Evolutionary conservation across 768 basidiomycete species (phyloP).

Genomic region (Serendipita sp.): DNA sequence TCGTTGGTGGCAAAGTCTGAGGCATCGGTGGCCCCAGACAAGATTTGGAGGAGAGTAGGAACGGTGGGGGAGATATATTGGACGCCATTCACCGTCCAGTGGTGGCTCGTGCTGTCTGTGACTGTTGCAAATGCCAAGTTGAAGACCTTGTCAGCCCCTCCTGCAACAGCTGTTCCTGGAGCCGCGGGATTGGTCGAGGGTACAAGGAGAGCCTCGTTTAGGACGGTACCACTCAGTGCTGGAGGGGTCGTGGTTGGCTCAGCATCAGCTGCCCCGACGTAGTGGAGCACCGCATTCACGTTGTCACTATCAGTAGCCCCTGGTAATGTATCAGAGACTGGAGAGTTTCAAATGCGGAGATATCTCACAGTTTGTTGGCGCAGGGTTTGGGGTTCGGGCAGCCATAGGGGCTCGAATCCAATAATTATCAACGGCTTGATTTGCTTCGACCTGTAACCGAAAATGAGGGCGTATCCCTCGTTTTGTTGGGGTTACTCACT

Average conservation of each 20-base stretch:
- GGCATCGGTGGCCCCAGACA: not conserved
- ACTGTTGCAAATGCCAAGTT: not conserved
- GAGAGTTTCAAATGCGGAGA: not conserved
- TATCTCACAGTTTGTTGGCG: conserved; percentile 2
- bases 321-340: not conserved
- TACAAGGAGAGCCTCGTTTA: not conserved
- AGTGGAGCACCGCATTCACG: conserved; percentile 1
- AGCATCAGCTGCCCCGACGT: not conserved
- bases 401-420: conserved; percentile 20
- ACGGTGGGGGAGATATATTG: not conserved
- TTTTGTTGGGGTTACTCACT: not conserved
- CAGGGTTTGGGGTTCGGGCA: not conserved
- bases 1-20: conserved; percentile 6
- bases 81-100: not conserved
- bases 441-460: conserved; percentile 17
- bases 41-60: conserved; percentile 2
- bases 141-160: not conserved
- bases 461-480: not conserved
- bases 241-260: not conserved
- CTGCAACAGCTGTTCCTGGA: not conserved
- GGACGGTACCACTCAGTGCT: not conserved
- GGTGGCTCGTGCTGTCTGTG: not conserved
- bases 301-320: conserved; percentile 4
- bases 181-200: conserved; percentile 2
- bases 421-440: conserved; percentile 24